These are phyloP conservation scores for Centella asiatica DNA, from an alignment of 129 eudicot genomes.

Conservation along the genomic window DNA sequence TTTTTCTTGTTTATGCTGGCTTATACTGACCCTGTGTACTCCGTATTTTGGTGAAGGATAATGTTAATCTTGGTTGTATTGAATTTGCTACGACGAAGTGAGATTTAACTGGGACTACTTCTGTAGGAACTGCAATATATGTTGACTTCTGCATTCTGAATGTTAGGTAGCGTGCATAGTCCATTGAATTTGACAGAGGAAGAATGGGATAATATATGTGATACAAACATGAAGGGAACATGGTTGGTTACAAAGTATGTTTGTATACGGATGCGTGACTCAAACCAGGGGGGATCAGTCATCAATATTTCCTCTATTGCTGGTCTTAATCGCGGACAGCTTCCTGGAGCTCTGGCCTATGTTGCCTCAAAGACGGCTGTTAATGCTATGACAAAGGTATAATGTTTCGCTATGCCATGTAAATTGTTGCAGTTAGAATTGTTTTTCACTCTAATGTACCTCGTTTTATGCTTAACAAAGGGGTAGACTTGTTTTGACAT, in stretches of 20 bases:
- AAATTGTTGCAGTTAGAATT: background rate
- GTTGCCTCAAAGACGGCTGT: constrained; percentile 57
- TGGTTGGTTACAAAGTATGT: constrained; percentile 60
- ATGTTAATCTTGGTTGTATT: too few relatives aligned
- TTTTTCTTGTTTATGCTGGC: too few relatives aligned
- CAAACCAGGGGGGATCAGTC: constrained; percentile 58
- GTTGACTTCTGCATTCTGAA: background rate
- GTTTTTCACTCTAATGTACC: background rate
- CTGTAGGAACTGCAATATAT: background rate
- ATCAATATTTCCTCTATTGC: constrained; percentile 63
- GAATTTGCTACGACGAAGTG: too few relatives aligned
- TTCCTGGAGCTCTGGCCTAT: constrained; percentile 65
- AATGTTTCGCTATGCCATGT: background rate
- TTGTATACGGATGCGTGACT: constrained; percentile 61
- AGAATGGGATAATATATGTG: constrained; percentile 50
- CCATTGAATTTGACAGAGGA: constrained; percentile 60
- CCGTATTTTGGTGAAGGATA: too few relatives aligned
- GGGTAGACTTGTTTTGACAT: too few relatives aligned
- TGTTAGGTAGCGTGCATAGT: constrained; percentile 41
- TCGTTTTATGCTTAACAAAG: background rate
- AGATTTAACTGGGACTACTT: background rate
- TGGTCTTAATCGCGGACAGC: constrained; percentile 70
- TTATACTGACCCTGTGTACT: too few relatives aligned
- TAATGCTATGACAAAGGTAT: constrained; percentile 50
- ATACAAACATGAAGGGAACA: constrained; percentile 55